These are phyloP conservation scores for Aspergillus brunneoviolaceus DNA, from an alignment of 2,329 filamentous ascomycete genomes.

Conservation along the genomic window DNA sequence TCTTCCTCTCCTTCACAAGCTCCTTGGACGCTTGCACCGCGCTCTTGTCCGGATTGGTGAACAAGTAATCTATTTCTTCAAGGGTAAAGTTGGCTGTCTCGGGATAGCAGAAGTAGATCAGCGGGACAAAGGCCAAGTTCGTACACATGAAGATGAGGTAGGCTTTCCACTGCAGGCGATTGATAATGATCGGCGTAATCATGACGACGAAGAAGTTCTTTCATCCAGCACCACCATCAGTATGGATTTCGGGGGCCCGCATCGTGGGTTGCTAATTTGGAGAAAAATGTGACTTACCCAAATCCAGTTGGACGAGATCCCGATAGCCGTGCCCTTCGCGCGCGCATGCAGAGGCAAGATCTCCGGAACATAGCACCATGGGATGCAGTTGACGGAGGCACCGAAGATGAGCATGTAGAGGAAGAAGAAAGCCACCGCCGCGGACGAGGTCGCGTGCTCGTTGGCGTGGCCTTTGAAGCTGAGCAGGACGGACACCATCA, in stretches of 20 bases:
- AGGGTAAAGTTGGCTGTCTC: conserved; percentile 44
- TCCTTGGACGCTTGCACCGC: conserved; percentile 21
- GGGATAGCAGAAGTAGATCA: conserved; percentile 49
- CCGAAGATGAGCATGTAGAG: conserved; percentile 45
- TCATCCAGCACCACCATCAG: background rate
- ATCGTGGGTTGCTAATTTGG: background rate
- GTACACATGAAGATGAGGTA: conserved; percentile 40
- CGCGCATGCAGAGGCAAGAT: conserved; percentile 52
- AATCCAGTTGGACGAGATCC: conserved; percentile 47
- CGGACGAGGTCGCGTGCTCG: conserved; percentile 39
- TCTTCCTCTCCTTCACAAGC: conserved; percentile 18
- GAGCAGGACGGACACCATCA: conserved; percentile 36
- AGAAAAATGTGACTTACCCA: conserved; percentile 26
- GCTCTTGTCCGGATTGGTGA: conserved; percentile 22
- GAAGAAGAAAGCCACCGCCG: conserved; percentile 53
- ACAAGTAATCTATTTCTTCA: conserved; percentile 47
- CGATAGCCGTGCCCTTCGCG: conserved; percentile 48
- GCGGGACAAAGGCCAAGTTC: conserved; percentile 34
- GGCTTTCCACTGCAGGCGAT: conserved; percentile 35
- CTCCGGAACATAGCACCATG: conserved; percentile 53
- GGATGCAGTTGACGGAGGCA: conserved; percentile 48
- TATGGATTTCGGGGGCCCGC: background rate
- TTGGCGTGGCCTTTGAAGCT: conserved; percentile 44
- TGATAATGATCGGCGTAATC: conserved; percentile 36
- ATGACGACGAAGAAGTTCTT: conserved; percentile 47